These are phyloP conservation scores for Mrakia gelida DNA, from an alignment of 768 basidiomycete genomes.

Conservation along the genomic window DNA sequence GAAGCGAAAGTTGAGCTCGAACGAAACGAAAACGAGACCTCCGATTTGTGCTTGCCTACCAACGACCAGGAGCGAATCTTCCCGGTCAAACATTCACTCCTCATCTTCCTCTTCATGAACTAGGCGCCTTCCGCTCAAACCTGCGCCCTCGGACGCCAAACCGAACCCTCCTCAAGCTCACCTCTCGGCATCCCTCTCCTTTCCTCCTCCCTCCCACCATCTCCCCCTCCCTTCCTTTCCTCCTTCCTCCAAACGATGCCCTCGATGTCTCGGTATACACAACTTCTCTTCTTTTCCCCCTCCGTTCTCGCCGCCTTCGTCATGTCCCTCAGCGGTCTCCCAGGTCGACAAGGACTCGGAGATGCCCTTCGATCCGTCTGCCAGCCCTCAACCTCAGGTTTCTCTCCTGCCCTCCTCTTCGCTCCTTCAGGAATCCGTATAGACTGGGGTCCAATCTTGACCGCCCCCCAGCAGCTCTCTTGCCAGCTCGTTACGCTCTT, in stretches of 20 bases:
- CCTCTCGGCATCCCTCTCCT: not conserved
- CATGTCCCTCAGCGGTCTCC: slow-evolving; percentile 12
- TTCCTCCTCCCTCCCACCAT: not conserved
- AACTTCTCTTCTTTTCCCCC: not conserved
- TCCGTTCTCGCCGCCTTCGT: not conserved
- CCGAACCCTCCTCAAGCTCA: too few species aligned
- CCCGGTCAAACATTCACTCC: too few species aligned
- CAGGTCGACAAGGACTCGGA: not conserved
- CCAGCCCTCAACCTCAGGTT: not conserved
- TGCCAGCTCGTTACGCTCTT: slow-evolving; percentile 8
- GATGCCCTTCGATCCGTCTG: slow-evolving; percentile 12
- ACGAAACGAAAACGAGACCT: too few species aligned
- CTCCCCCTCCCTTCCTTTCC: not conserved
- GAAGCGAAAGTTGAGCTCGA: not conserved
- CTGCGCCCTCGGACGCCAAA: too few species aligned
- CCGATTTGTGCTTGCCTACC: too few species aligned
- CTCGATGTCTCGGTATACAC: not conserved
- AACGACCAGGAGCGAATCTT: too few species aligned
- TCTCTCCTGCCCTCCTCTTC: not conserved
- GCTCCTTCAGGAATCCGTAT: not conserved
- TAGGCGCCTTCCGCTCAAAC: too few species aligned
- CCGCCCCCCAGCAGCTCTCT: not conserved
- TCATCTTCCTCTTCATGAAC: too few species aligned
- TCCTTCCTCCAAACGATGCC: not conserved
- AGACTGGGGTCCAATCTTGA: not conserved